Base-by-base conservation (phyloP, 2,329 filamentous ascomycete genomes). In the Diplodia seriata region DNA sequence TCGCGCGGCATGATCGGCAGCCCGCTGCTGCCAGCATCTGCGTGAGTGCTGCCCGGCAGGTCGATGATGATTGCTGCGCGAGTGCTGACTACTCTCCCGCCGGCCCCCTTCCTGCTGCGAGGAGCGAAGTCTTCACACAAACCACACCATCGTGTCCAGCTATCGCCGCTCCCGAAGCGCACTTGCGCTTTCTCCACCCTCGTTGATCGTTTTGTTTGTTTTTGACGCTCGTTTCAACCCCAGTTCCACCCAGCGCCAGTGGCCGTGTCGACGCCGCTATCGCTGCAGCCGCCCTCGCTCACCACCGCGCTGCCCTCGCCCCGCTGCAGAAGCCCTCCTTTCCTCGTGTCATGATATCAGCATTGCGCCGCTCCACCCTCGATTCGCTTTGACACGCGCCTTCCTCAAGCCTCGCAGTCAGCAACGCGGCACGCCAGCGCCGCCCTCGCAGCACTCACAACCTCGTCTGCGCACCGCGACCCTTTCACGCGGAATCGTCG, bases 271-370 rank as follows among this genome's bases (percentile, higher is more conserved):
- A 50, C 55, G 33, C 53, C 65, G 56, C 65, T 26, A 61, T 62
- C 65, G 47, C 65, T 59, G 65, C 65, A 59, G 56, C 57, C 50
- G 54, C 66, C 33, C 66, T 68, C 59, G 59, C 59, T 38, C 29
- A 51, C 59, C 43, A 63, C 43, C 47, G 63, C 51, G 43, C 64
- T 51, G 54, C 64, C 36, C 40, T 31, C 26, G 36, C 64, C 40
- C 54, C 63, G 53, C 63, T 66, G 49, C 50, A 29, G 33, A 12
- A 36, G 31, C 33, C 62, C 53, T 63, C 59, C 43, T 14, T 54
- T 50, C 53, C 40, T 49, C 64, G 54, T 50, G 64, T 66, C 53
- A 56, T 66, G 64, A 56, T 66, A 49, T 57, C 51, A 66, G 64
- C 38, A 50, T 36, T 57, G 54, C 64, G 53, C 64, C 38, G 50